Conservation (phyloP, 208 protist species). For the Jaenimonas drosophilae region DNA sequence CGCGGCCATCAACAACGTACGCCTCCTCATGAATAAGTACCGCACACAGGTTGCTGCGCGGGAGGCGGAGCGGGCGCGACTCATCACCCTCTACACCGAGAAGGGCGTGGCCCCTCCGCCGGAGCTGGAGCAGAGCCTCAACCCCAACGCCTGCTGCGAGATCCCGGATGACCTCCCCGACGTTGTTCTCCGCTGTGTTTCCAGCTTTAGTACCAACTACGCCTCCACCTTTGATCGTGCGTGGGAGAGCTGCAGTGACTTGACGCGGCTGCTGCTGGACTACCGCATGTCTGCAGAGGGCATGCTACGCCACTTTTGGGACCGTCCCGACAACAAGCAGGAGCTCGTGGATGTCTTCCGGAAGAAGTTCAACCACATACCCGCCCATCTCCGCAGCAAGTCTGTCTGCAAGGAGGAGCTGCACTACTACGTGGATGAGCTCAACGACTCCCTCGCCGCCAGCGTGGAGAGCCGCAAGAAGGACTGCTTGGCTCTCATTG, state of each 20-base stretch:
- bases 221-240: slow-evolving; percentile 25
- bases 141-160: slow-evolving; percentile 6
- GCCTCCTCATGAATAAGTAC: slow-evolving; percentile 20
- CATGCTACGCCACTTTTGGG: slow-evolving; percentile 38
- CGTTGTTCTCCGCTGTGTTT: slow-evolving; percentile 30
- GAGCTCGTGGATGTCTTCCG: slow-evolving; percentile 43
- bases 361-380: slow-evolving; percentile 34
- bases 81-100: slow-evolving; percentile 57
- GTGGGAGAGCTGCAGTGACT: slow-evolving; percentile 16
- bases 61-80: slow-evolving; percentile 57
- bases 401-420: slow-evolving; percentile 66
- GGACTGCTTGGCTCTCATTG: slow-evolving; percentile 29
- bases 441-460: slow-evolving; percentile 28
- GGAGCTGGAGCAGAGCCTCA: slow-evolving; percentile 16
- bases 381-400: slow-evolving; percentile 23
- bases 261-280: slow-evolving; percentile 27
- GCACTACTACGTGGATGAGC: slow-evolving; percentile 40
- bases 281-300: slow-evolving; percentile 26
- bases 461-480: slow-evolving; percentile 22
- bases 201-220: slow-evolving; percentile 30
- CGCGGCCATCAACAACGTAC: slow-evolving; percentile 23
- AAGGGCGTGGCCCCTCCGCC: slow-evolving; percentile 50
- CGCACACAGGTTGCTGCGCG: slow-evolving; percentile 26
- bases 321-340: slow-evolving; percentile 52
- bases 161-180: slow-evolving; percentile 23